phyloP scores from a whole-genome alignment of 768 basidiomycete species.

The Clitopilus hobsonii region DNA sequence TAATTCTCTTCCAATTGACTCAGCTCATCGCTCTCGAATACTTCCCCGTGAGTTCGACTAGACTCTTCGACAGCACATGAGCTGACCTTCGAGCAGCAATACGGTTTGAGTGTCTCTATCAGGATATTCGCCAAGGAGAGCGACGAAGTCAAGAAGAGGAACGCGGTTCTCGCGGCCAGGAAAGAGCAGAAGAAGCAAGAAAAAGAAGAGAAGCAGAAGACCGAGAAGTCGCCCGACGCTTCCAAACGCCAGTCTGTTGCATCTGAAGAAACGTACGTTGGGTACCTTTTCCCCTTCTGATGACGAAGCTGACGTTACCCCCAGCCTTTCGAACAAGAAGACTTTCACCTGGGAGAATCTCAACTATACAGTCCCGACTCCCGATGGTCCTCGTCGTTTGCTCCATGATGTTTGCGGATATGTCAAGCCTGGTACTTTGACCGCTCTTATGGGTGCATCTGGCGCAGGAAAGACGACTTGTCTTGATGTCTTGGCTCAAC shows the following conservation, averaged over 20 bases:
- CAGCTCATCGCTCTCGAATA: constrained; percentile 67
- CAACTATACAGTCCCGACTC: constrained; percentile 72
- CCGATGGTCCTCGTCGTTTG: constrained; percentile 53
- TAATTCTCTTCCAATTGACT: constrained; percentile 63
- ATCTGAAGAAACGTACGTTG: neutral
- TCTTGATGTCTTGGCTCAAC: constrained; percentile 68
- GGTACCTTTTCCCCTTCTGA: neutral
- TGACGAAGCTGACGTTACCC: neutral
- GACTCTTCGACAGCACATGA: neutral
- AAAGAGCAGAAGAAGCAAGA: constrained; percentile 14
- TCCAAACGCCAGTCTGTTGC: neutral
- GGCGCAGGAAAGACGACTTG: constrained; percentile 80
- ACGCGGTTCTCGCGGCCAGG: constrained; percentile 37
- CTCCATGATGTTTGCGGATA: constrained; percentile 80
- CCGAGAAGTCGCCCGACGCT: constrained; percentile 3
- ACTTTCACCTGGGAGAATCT: constrained; percentile 80
- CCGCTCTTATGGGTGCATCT: constrained; percentile 85
- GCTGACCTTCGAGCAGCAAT: constrained; percentile 32
- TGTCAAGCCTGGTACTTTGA: constrained; percentile 83
- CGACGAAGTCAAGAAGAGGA: constrained; percentile 49
- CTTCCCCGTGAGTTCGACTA: constrained; percentile 43
- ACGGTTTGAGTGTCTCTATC: constrained; percentile 41
- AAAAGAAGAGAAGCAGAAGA: constrained; percentile 3
- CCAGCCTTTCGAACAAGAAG: constrained; percentile 27
- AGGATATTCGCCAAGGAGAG: constrained; percentile 60